Evolutionary conservation across 1,139 yeast species (phyloP), one percentile per base, ranked within the genome.

Genomic region (Eremothecium cymbalariae): DNA sequence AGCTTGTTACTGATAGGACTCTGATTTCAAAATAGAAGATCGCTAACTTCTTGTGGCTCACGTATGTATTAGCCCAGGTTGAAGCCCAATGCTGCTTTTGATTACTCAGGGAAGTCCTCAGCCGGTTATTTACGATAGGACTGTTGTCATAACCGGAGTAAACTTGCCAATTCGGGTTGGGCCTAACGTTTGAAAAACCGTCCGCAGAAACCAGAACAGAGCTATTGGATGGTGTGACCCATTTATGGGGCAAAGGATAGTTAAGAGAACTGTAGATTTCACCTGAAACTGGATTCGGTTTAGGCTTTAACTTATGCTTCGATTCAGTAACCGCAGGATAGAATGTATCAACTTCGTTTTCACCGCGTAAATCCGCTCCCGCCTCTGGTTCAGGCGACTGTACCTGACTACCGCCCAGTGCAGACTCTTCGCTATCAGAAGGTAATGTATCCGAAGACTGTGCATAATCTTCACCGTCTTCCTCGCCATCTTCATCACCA

Each of bases 21-120:
- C 63, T 62, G 4, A 75, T 59, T 48, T 77, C 85, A 48, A 53
- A 77, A 49, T 77, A 77, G 50, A 68, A 77, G 2, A 76, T 55
- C 0, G 79, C 78, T 30, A 54, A 34, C 14, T 68, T 61, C 12
- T 59, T 53, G 3, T 59, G 46, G 2, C 72, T 67, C 6, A 75
- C 55, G 2, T 62, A 48, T 32, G 59, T 49, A 42, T 73, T 62
- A 0, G 77, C 59, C 47, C 65, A 64, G 1, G 72, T 60, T 2
- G 62, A 53, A 19, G 58, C 57, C 41, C 50, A 51, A n/a, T 61
- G 62, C 28, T 50, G 50, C 31, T 50, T 54, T 12, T 54, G 44
- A 4, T 41, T 42, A 6, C 45, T 34, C 6, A 51, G 38, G 1
- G 51, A 41, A 5, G 39, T 34, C 19, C 51, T 41, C 32, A 44